phyloP scores from a whole-genome alignment of 1,284 basidiomycete species.

The Somion occarium region DNA sequence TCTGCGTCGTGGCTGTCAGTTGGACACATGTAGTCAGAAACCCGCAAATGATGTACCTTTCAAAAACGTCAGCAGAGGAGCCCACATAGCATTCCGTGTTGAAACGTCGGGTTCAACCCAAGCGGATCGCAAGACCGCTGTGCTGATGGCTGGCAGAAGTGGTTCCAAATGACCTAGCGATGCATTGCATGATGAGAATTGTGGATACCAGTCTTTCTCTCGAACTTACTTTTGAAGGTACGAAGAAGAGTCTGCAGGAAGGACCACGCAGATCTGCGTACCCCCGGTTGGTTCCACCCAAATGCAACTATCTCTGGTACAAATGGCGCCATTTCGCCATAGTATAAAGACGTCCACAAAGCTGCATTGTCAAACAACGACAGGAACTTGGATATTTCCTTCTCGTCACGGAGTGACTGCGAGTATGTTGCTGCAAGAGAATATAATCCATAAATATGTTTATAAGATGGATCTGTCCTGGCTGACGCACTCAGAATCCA shows the following conservation, averaged over 20 bases:
- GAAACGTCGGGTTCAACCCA: slow-evolving; percentile 72
- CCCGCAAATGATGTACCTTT: slow-evolving; percentile 45
- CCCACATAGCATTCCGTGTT: slow-evolving; percentile 68
- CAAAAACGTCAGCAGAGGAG: slow-evolving; percentile 66
- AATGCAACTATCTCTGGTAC: slow-evolving; percentile 40
- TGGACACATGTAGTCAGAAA: not conserved
- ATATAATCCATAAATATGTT: slow-evolving; percentile 14
- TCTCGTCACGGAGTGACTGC: slow-evolving; percentile 8
- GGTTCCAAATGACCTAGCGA: slow-evolving; percentile 33
- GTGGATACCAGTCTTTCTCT: too few species aligned
- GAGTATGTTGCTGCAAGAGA: slow-evolving; percentile 2
- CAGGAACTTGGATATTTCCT: slow-evolving; percentile 25
- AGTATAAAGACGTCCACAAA: slow-evolving; percentile 58
- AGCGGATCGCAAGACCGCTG: slow-evolving; percentile 63
- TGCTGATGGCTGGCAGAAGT: slow-evolving; percentile 45
- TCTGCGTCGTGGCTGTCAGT: slow-evolving; percentile 33
- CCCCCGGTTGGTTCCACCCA: slow-evolving; percentile 58
- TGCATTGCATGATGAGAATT: too few species aligned
- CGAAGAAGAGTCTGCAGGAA: slow-evolving; percentile 40
- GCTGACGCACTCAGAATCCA: slow-evolving; percentile 62
- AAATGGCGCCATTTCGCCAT: slow-evolving; percentile 41
- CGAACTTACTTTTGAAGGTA: slow-evolving; percentile 37
- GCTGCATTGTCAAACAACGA: slow-evolving; percentile 45
- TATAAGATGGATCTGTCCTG: too few species aligned
- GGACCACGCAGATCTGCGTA: slow-evolving; percentile 65